Percentiles rank a stretch among this genome's conserved stretches.
Evolutionary conservation across 2,329 filamentous ascomycete species (phyloP).

Genomic region (Diaporthe batatas): DNA sequence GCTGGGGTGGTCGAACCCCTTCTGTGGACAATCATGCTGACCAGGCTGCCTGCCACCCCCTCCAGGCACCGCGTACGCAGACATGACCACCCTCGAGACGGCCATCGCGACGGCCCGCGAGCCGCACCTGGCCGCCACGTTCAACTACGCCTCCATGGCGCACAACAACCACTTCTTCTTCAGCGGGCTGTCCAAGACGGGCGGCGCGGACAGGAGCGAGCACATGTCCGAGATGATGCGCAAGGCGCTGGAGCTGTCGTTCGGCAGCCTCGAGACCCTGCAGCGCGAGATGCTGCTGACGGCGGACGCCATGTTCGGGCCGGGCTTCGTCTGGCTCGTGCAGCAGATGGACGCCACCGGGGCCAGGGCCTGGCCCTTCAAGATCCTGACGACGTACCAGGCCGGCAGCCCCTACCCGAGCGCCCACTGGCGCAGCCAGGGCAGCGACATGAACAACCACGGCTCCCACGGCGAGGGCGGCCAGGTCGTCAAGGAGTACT

Average conservation of each 20-base stretch:
- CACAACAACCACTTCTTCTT: constrained; percentile 94
- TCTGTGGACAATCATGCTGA: constrained; percentile 29
- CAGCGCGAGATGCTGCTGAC: constrained; percentile 83
- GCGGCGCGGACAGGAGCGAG: constrained; percentile 60
- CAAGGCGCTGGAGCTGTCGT: constrained; percentile 74
- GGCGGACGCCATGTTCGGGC: constrained; percentile 93
- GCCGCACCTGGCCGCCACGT: constrained; percentile 80
- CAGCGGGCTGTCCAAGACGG: constrained; percentile 60
- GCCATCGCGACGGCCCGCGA: constrained; percentile 83
- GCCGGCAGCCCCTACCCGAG: constrained; percentile 89
- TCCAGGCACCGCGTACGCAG: constrained; percentile 74
- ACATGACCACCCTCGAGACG: constrained; percentile 74
- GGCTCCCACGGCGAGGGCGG: constrained; percentile 54
- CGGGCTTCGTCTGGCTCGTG: constrained; percentile 97
- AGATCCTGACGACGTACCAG: constrained; percentile 89
- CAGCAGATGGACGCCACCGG: constrained; percentile 53
- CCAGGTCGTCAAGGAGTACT: constrained; percentile 52
- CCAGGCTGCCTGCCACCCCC: background rate
- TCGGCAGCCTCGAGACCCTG: constrained; percentile 87
- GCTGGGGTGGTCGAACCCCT: background rate
- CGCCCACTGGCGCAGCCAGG: constrained; percentile 83
- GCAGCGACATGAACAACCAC: constrained; percentile 77
- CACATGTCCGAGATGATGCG: constrained; percentile 59
- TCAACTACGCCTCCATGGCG: constrained; percentile 97
- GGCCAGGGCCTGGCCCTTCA: constrained; percentile 58